phyloP scores from a whole-genome alignment of 1,284 basidiomycete genomes.

The Mycena citricolor region DNA sequence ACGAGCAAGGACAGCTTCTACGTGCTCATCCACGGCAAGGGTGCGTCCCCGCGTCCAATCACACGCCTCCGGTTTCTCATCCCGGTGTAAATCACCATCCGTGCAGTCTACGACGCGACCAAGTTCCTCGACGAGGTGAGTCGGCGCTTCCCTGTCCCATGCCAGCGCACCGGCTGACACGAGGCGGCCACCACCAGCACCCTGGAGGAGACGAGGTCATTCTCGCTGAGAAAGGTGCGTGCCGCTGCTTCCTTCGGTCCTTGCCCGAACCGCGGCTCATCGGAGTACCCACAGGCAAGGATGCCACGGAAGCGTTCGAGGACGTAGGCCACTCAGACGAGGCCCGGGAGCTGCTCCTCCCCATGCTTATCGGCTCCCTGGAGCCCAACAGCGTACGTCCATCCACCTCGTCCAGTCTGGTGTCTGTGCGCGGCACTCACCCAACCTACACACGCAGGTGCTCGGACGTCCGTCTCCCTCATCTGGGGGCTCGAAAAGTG shows the following conservation, averaged over 20 bases:
- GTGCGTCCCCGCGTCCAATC: conserved; percentile 47
- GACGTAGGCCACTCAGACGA: conserved; percentile 99
- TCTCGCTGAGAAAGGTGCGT: conserved; percentile 87
- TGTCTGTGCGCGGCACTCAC: conserved; percentile 13
- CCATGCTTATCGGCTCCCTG: conserved; percentile 78
- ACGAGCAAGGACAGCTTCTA: conserved; percentile 73
- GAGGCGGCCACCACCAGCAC: conserved; percentile 56
- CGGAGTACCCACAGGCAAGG: conserved; percentile 57
- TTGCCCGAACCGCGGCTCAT: conserved; percentile 2
- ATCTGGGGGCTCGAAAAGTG: too few relatives aligned
- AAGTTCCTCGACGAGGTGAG: conserved; percentile 95
- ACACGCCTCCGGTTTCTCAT: conserved; percentile 34
- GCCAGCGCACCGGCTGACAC: conserved; percentile 3
- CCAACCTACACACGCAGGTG: too few relatives aligned
- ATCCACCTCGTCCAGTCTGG: not conserved
- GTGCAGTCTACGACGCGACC: conserved; percentile 90
- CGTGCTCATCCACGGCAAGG: conserved; percentile 82
- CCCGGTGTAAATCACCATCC: conserved; percentile 24
- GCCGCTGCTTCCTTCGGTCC: too few relatives aligned
- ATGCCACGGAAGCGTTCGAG: conserved; percentile 98
- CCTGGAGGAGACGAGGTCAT: conserved; percentile 98
- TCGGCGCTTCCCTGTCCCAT: conserved; percentile 13
- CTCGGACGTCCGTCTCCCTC: too few relatives aligned
- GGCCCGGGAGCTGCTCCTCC: conserved; percentile 84
- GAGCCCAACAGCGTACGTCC: conserved; percentile 64